These are phyloP conservation scores for Tricholomella constricta DNA, from an alignment of 768 basidiomycete species.

Conservation along the genomic window DNA sequence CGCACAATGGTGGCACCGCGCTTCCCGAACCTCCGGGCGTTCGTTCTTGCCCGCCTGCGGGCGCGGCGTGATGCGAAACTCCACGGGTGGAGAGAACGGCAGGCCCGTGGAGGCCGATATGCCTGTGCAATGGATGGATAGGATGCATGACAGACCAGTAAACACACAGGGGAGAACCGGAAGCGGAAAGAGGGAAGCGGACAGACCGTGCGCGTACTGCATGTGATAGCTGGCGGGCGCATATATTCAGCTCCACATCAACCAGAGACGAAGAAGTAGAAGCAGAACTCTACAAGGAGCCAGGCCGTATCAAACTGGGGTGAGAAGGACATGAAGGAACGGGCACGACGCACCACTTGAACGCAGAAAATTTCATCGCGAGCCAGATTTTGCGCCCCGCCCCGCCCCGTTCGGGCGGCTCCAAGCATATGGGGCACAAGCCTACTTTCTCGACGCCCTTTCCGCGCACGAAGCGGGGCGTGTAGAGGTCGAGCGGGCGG, in stretches of 20 bases:
- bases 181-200: background rate
- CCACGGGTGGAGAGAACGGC: constrained; percentile 78
- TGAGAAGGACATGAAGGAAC: too few relatives aligned
- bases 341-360: constrained; percentile 80
- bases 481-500: constrained; percentile 67
- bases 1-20: constrained; percentile 75
- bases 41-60: constrained; percentile 58
- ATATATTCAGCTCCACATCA: background rate
- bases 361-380: constrained; percentile 79
- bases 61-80: constrained; percentile 54
- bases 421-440: constrained; percentile 76
- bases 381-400: constrained; percentile 68
- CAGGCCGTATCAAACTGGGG: too few relatives aligned
- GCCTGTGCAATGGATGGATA: constrained; percentile 40
- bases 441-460: constrained; percentile 69
- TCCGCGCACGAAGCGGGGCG: constrained; percentile 76
- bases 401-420: constrained; percentile 61
- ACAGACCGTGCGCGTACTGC: constrained; percentile 76
- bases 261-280: background rate
- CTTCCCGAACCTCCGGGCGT: constrained; percentile 59
- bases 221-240: constrained; percentile 65
- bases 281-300: constrained; percentile 19
- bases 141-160: background rate
- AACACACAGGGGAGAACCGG: constrained; percentile 1
- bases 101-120: constrained; percentile 67